Percentiles rank a stretch among this genome's conserved stretches.
Evolutionary conservation across 2,329 filamentous ascomycete species (phyloP).

Genomic region (Xylariaceae sp.): DNA sequence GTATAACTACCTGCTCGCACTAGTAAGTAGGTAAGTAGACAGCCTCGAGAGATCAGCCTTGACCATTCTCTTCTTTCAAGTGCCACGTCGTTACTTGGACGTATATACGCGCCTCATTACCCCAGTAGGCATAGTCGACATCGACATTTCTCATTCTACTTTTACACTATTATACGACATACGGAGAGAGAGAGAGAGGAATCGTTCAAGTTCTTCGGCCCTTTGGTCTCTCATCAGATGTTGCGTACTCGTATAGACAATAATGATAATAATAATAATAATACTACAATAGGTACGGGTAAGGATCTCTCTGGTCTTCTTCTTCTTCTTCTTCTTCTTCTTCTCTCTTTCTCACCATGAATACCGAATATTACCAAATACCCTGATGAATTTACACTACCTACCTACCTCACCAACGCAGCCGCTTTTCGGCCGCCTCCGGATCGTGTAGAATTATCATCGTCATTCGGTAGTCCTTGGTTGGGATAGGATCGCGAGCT

Average conservation of each 20-base stretch:
- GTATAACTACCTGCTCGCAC: background rate
- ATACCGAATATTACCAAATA: no score
- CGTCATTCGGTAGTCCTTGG: constrained; percentile 18
- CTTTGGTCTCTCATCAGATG: background rate
- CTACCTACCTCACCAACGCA: background rate
- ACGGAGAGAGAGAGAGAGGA: background rate
- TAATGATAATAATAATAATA: no score
- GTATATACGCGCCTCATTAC: constrained; percentile 4
- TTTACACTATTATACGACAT: no score
- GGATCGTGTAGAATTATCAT: background rate
- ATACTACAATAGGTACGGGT: background rate
- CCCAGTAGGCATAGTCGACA: constrained; percentile 10
- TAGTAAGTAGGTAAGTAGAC: background rate
- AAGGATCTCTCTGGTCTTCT: background rate
- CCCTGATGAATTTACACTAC: background rate
- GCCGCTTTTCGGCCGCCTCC: background rate
- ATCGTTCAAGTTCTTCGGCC: background rate
- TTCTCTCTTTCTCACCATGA: background rate
- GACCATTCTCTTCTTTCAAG: constrained; percentile 12
- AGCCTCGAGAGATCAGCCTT: constrained; percentile 20
- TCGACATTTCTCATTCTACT: constrained; percentile 3
- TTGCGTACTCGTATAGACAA: background rate
- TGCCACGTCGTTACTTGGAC: constrained; percentile 13
- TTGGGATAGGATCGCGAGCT: constrained; percentile 19
- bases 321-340: background rate